phyloP scores from a whole-genome alignment of 2,329 filamentous ascomycete genomes.

The Pseudogymnoascus sp. region DNA sequence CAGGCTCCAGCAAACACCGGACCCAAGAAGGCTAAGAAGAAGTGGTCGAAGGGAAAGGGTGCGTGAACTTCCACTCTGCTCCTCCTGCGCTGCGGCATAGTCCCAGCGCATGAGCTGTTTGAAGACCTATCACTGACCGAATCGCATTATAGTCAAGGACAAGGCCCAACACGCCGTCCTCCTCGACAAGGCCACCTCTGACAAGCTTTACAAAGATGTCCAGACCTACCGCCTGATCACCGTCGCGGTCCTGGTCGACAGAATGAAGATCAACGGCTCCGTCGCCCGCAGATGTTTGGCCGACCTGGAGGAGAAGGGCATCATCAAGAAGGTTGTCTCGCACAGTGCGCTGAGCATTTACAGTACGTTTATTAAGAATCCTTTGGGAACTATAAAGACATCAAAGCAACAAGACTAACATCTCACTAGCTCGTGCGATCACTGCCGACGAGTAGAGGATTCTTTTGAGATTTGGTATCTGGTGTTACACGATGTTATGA shows the following conservation, averaged over 20 bases:
- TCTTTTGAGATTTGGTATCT: slow-evolving; percentile 12
- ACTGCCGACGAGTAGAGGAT: slow-evolving; percentile 38
- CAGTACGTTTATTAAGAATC: slow-evolving; percentile 50
- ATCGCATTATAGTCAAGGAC: slow-evolving; percentile 79
- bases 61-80: slow-evolving; percentile 26
- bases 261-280: slow-evolving; percentile 99
- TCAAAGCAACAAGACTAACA: slow-evolving; percentile 24
- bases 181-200: slow-evolving; percentile 93
- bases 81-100: slow-evolving; percentile 11
- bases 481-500: slow-evolving; percentile 25
- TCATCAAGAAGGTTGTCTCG: slow-evolving; percentile 94
- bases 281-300: slow-evolving; percentile 81
- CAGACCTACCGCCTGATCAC: slow-evolving; percentile 99
- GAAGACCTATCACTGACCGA: slow-evolving; percentile 28
- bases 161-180: slow-evolving; percentile 99
- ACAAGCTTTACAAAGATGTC: slow-evolving; percentile 99
- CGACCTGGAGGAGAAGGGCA: slow-evolving; percentile 95
- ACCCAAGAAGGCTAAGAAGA: slow-evolving; percentile 77
- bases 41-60: slow-evolving; percentile 59
- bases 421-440: slow-evolving; percentile 48
- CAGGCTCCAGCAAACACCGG: slow-evolving; percentile 50
- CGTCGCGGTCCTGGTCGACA: slow-evolving; percentile 95
- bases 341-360: slow-evolving; percentile 99
- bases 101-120: slow-evolving; percentile 8
- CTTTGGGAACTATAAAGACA: slow-evolving; percentile 7